phyloP scores from a whole-genome alignment of 352 stramenopile genomes.

The Phytophthora tubulina region DNA sequence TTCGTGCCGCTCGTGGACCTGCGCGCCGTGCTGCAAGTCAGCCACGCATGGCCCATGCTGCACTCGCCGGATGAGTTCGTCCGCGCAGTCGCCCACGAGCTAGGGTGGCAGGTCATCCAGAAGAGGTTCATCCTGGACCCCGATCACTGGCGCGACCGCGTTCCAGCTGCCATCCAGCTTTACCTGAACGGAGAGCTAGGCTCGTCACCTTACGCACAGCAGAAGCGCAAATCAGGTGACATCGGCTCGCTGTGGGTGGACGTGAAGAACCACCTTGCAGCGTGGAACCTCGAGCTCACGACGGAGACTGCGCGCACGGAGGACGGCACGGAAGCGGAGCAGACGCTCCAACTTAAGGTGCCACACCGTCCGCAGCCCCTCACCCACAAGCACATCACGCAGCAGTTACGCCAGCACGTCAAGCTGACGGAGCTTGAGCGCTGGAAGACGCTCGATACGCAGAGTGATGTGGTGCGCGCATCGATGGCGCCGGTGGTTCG shows the following conservation, averaged over 20 bases:
- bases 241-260: constrained; percentile 25
- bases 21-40: constrained; percentile 20
- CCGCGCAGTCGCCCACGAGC: background rate
- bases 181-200: too few relatives aligned
- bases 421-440: constrained; percentile 1
- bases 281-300: background rate
- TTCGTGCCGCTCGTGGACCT: constrained; percentile 22
- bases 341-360: constrained; percentile 10
- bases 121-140: constrained; percentile 15
- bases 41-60: constrained; percentile 31
- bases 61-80: constrained; percentile 9
- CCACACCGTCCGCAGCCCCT: constrained; percentile 9
- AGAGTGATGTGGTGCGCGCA: constrained; percentile 3
- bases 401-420: constrained; percentile 9
- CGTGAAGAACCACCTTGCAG: constrained; percentile 6
- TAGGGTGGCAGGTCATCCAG: constrained; percentile 12
- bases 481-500: background rate
- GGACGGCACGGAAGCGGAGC: background rate
- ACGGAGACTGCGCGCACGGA: constrained; percentile 5
- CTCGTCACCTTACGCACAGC: too few relatives aligned
- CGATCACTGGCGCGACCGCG: constrained; percentile 19
- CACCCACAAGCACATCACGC: too few relatives aligned
- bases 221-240: constrained; percentile 1
- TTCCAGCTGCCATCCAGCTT: background rate
- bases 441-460: constrained; percentile 2